Base-by-base conservation (phyloP, 345 rosid species). In the Erysimum cheiranthoides region DNA sequence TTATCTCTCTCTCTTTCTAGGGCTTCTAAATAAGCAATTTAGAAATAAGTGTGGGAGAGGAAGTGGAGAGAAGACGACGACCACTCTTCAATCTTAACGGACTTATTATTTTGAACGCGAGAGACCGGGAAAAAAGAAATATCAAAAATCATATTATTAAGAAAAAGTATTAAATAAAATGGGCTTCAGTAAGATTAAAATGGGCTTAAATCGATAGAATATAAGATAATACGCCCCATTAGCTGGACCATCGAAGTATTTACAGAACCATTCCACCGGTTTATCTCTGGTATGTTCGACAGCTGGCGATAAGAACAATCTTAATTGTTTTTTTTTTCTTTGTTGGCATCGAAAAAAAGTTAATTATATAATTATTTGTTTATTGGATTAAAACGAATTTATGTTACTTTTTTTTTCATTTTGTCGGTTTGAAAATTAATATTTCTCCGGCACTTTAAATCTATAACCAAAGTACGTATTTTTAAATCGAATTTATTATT, bases 71-170 rank as follows among this genome's bases (percentile, higher is more conserved):
- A 70, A 59, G 77, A 78, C 8, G 77, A 78, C 8, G 63, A 71
- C 57, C 43, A 31, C 40, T 39, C 42, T 49, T 71, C n/a, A 8
- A 9, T 66, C 2, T 10, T 65, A 78, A 72, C 81, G 77, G 77
- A 71, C 73, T 68, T 9, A 78, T 71, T n/a, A 40, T 78, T 78
- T 78, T 78, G 77, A 78, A 78, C 63, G 58, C 68, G 40, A 32
- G 17, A 59, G 73, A 78, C 81, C 81, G 73, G 73, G 77, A 72
- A 71, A 56, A 31, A 63, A 16, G n/a, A 8, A 40, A 14, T 10
- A 25, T 45, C 4, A 25, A 47, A 12, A 21, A 39, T 49, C 8
- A 51, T 47, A 60, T 42, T n/a, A 68, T 35, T 51, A 36, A 30
- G 1, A 39, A 38, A 25, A 14, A 68, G 1, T 6, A 12, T 9